phyloP scores from a whole-genome alignment of 148 eudicot species.

The Camellia granthamiana region DNA sequence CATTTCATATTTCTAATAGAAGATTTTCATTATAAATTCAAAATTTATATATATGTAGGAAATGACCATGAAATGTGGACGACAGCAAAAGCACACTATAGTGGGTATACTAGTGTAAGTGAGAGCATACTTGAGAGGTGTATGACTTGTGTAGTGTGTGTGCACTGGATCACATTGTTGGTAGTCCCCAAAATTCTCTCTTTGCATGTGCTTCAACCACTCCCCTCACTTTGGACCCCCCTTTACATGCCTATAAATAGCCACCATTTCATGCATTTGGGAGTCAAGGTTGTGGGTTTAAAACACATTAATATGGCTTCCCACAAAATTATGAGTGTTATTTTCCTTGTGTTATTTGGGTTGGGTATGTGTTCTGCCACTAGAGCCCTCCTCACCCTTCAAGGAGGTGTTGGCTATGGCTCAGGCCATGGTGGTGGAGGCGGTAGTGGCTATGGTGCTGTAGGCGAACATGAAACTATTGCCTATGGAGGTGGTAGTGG shows the following conservation, averaged over 20 bases:
- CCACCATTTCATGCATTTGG: slow-evolving; percentile 18
- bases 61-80: background rate
- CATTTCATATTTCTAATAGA: no score
- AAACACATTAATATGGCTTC: slow-evolving; percentile 42
- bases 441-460: slow-evolving; percentile 26
- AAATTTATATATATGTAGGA: no score
- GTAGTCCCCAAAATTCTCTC: slow-evolving; percentile 15
- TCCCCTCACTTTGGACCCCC: slow-evolving; percentile 27
- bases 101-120: background rate
- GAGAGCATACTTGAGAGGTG: background rate
- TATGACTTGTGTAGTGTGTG: no score
- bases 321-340: slow-evolving; percentile 34
- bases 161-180: slow-evolving; percentile 17
- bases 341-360: slow-evolving; percentile 46
- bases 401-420: slow-evolving; percentile 18
- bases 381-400: slow-evolving; percentile 52
- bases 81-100: background rate
- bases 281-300: slow-evolving; percentile 16
- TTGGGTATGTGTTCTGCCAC: slow-evolving; percentile 45
- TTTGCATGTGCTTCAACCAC: slow-evolving; percentile 27
- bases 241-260: slow-evolving; percentile 43
- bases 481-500: slow-evolving; percentile 24
- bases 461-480: slow-evolving; percentile 22
- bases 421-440: slow-evolving; percentile 20
- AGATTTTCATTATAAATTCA: no score